A percentile compares a stretch with the other conserved stretches of the same genome.
Evolutionary conservation across 2,329 filamentous ascomycete genomes (phyloP).

Genomic region (Scedosporium dehoogii): DNA sequence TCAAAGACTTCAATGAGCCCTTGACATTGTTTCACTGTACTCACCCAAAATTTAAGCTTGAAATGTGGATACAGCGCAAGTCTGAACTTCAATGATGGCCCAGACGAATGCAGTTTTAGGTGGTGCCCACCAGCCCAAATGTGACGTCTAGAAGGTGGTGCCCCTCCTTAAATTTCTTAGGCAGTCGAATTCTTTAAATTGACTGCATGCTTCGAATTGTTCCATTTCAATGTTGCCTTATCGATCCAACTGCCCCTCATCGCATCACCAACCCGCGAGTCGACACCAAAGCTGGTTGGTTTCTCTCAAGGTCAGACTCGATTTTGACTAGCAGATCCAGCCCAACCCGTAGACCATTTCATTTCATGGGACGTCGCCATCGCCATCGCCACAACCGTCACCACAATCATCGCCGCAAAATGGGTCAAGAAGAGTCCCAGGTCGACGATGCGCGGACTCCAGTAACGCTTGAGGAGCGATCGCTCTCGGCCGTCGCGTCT

Average conservation of each 20-base stretch:
- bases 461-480: slow-evolving; percentile 56
- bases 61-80: no score
- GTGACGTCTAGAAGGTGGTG: no score
- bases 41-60: no score
- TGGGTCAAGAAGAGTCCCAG: slow-evolving; percentile 78
- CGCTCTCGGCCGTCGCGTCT: slow-evolving; percentile 64
- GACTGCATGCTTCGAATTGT: background rate
- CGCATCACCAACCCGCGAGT: background rate
- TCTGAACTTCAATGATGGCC: no score
- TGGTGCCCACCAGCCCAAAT: no score
- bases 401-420: background rate
- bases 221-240: background rate
- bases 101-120: no score
- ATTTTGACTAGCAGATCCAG: background rate
- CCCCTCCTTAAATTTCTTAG: background rate
- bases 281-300: no score
- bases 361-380: background rate
- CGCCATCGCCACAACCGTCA: background rate
- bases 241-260: background rate
- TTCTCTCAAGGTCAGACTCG: no score
- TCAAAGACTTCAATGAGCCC: no score
- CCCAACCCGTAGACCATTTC: background rate
- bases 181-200: background rate
- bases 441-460: slow-evolving; percentile 54
- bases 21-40: no score